Evolutionary conservation across 2,329 filamentous ascomycete genomes (phyloP).

Genomic region (Talaromyces sp.): DNA sequence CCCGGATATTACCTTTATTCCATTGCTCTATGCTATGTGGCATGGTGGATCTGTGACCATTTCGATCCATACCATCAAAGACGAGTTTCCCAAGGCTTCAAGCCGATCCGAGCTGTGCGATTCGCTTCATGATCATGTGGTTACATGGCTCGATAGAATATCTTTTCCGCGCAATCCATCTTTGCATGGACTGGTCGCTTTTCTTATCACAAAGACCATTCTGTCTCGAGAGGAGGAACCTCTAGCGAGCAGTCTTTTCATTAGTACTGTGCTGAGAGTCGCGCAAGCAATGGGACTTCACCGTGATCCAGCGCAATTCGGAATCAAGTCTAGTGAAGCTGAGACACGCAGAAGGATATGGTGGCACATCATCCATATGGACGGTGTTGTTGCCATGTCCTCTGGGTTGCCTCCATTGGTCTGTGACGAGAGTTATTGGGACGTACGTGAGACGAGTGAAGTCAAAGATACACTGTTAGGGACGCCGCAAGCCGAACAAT

Average conservation of each 20-base stretch:
- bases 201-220: slow-evolving; percentile 47
- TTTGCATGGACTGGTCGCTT: slow-evolving; percentile 45
- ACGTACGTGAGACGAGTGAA: slow-evolving; percentile 46
- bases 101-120: slow-evolving; percentile 38
- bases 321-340: slow-evolving; percentile 43
- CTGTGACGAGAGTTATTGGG: slow-evolving; percentile 47
- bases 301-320: slow-evolving; percentile 48
- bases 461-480: slow-evolving; percentile 45
- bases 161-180: slow-evolving; percentile 46
- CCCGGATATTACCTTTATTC: slow-evolving; percentile 42
- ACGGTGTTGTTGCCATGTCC: slow-evolving; percentile 49
- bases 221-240: slow-evolving; percentile 49
- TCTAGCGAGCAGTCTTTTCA: slow-evolving; percentile 47
- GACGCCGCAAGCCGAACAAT: slow-evolving; percentile 35
- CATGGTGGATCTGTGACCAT: slow-evolving; percentile 47
- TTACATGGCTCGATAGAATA: slow-evolving; percentile 41
- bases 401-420: slow-evolving; percentile 48
- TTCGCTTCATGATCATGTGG: slow-evolving; percentile 42
- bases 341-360: slow-evolving; percentile 46
- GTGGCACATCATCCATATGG: slow-evolving; percentile 50
- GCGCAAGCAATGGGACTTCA: slow-evolving; percentile 49
- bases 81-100: slow-evolving; percentile 35
- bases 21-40: slow-evolving; percentile 47
- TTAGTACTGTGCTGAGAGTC: slow-evolving; percentile 46
- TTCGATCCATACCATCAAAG: slow-evolving; percentile 40